Conservation (phyloP, 140 eudicot genomes). For the Eryngium alpinum region DNA sequence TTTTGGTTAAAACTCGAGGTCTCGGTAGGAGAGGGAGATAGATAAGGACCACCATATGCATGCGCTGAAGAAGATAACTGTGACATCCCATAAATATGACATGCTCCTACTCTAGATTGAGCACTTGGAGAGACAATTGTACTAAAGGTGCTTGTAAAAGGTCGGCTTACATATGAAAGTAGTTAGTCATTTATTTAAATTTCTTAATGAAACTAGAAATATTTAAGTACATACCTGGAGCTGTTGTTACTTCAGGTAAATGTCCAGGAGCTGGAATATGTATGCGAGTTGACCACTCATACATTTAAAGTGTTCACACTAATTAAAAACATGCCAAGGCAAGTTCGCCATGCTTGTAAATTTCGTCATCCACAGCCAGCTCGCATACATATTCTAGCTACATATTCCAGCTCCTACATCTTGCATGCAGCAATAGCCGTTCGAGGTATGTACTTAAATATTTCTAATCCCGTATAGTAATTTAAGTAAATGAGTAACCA, state of each 20-base stretch:
- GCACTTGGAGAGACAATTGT: conserved; percentile 46
- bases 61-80: conserved; percentile 70
- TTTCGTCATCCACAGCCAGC: conserved; percentile 91
- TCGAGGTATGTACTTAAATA: conserved; percentile 39
- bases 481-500: background rate
- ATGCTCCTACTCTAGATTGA: conserved; percentile 57
- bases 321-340: conserved; percentile 82
- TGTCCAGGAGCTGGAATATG: conserved; percentile 46
- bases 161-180: background rate
- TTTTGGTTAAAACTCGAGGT: conserved; percentile 52
- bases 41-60: conserved; percentile 42
- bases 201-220: background rate
- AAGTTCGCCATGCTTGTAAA: conserved; percentile 95
- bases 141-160: conserved; percentile 54
- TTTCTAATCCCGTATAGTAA: background rate
- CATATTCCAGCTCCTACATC: conserved; percentile 44
- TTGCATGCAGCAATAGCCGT: conserved; percentile 36
- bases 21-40: conserved; percentile 40
- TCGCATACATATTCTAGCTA: conserved; percentile 40
- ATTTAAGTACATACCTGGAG: conserved; percentile 40
- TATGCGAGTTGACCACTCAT: conserved; percentile 59
- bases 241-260: conserved; percentile 36
- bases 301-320: conserved; percentile 90
- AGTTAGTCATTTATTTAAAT: background rate
- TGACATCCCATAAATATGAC: conserved; percentile 54